Evolutionary conservation across 441 rosid species (phyloP).

Genomic region (Populus trichocarpa): DNA sequence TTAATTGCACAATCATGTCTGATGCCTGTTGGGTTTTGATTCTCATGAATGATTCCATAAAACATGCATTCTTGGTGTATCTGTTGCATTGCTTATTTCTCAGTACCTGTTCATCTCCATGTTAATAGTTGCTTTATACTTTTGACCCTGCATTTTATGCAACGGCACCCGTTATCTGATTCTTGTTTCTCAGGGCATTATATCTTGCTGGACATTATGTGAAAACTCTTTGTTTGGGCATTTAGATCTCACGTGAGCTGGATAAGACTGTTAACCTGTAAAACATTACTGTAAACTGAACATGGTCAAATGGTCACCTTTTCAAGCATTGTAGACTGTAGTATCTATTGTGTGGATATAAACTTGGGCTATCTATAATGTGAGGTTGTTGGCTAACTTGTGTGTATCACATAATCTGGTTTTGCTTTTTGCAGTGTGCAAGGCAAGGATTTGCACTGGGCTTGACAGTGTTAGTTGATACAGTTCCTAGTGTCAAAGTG

Average conservation of each 20-base stretch:
- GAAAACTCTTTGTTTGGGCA: neutral
- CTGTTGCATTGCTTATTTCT: neutral
- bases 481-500: conserved; percentile 54
- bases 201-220: neutral
- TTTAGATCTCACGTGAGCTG: neutral
- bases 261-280: neutral
- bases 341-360: neutral
- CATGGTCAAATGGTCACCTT: neutral
- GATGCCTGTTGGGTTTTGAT: neutral
- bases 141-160: neutral
- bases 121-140: neutral
- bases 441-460: conserved; percentile 97
- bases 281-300: neutral
- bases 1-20: neutral
- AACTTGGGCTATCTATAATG: neutral
- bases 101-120: neutral
- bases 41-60: neutral
- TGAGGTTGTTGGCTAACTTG: neutral
- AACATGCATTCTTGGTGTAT: neutral
- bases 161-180: neutral
- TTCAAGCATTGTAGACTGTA: neutral
- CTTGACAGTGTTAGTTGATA: conserved; percentile 52
- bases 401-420: conserved; percentile 4
- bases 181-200: neutral
- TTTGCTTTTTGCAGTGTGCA: conserved; percentile 60